phyloP scores from a whole-genome alignment of 1,139 yeast genomes.

The Hansenula anomala region DNA sequence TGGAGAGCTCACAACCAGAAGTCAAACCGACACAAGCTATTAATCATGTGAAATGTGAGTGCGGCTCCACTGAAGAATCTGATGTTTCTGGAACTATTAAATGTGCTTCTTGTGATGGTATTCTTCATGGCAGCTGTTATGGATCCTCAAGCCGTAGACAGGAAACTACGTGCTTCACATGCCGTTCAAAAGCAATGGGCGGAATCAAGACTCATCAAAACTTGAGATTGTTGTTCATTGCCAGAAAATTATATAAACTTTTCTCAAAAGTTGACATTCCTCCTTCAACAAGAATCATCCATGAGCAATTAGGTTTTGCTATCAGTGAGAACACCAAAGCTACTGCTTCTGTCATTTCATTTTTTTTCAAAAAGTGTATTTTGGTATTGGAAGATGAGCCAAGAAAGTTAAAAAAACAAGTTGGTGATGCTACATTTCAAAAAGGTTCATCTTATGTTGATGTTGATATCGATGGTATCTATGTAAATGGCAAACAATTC shows the following conservation, averaged over 20 bases:
- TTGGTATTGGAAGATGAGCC: conserved; percentile 14
- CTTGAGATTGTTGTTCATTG: conserved; percentile 22
- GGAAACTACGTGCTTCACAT: conserved; percentile 22
- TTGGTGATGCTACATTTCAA: not conserved
- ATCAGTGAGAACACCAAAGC: conserved; percentile 9
- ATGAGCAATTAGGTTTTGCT: conserved; percentile 13
- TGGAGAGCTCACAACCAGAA: conserved; percentile 21
- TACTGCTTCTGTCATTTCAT: conserved; percentile 19
- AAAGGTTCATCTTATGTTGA: conserved; percentile 4
- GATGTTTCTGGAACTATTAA: conserved; percentile 4
- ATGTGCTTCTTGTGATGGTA: conserved; percentile 24
- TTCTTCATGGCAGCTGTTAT: conserved; percentile 28
- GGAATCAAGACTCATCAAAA: conserved; percentile 12
- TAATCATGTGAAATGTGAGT: conserved; percentile 23
- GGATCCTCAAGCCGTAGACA: conserved; percentile 14
- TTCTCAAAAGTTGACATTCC: conserved; percentile 18
- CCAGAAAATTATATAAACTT: conserved; percentile 24
- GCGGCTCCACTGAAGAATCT: conserved; percentile 20
- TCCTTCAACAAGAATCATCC: conserved; percentile 16
- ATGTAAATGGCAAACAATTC: not conserved
- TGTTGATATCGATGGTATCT: conserved; percentile 9
- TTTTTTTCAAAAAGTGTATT: conserved; percentile 19
- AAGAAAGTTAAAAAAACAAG: conserved; percentile 7
- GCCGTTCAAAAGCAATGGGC: conserved; percentile 22
- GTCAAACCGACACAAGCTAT: conserved; percentile 27